Percentiles rank a stretch among this genome's conserved stretches.
These are phyloP conservation scores for Ogataea allantospora DNA, from an alignment of 805 yeast genomes.

Conservation along the genomic window DNA sequence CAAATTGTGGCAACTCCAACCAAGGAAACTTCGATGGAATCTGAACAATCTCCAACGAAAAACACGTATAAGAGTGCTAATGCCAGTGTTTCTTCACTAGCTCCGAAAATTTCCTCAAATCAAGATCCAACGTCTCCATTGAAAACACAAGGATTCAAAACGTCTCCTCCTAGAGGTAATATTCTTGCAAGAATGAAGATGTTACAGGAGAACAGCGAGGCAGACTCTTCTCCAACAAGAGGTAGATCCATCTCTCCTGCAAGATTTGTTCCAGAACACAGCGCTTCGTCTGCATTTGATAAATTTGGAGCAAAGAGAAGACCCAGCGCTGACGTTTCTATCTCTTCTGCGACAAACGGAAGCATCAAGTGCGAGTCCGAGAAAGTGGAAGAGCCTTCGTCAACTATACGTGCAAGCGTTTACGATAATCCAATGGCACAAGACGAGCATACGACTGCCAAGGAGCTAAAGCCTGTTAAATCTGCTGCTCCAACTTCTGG, in stretches of 20 bases:
- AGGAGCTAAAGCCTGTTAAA: background rate
- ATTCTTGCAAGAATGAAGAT: slow-evolving; percentile 28
- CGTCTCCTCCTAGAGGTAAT: slow-evolving; percentile 24
- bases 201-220: slow-evolving; percentile 23
- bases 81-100: slow-evolving; percentile 29
- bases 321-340: slow-evolving; percentile 8
- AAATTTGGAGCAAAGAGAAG: slow-evolving; percentile 34
- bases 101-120: slow-evolving; percentile 29
- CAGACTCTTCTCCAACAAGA: slow-evolving; percentile 10
- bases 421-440: slow-evolving; percentile 12
- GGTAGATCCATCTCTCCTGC: slow-evolving; percentile 22
- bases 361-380: slow-evolving; percentile 1
- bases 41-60: slow-evolving; percentile 12
- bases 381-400: background rate
- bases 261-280: slow-evolving; percentile 10
- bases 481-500: slow-evolving; percentile 13
- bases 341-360: slow-evolving; percentile 8
- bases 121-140: slow-evolving; percentile 20
- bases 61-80: slow-evolving; percentile 18
- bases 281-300: slow-evolving; percentile 27
- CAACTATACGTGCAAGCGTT: slow-evolving; percentile 3
- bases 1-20: slow-evolving; percentile 21
- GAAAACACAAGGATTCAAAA: slow-evolving; percentile 11
- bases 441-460: slow-evolving; percentile 5
- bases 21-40: slow-evolving; percentile 5